Evolutionary conservation across 2,329 filamentous ascomycete species (phyloP).

Genomic region (Aureobasidium sp.): DNA sequence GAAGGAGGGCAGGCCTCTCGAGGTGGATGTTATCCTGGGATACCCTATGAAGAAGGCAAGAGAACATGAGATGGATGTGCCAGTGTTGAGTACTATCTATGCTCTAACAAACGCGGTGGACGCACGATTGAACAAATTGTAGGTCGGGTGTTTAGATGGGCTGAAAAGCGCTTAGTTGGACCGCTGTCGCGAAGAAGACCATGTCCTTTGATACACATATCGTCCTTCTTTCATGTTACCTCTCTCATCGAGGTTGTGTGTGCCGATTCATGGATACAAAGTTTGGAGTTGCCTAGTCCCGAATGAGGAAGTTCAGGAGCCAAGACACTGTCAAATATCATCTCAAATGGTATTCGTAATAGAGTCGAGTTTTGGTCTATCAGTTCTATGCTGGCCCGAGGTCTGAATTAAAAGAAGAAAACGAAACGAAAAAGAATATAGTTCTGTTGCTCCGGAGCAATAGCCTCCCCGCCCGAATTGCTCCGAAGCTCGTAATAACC

Average conservation of each 20-base stretch:
- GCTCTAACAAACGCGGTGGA: constrained; percentile 26
- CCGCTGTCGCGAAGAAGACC: too few relatives aligned
- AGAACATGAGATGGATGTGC: constrained; percentile 35
- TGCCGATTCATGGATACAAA: too few relatives aligned
- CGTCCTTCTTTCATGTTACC: too few relatives aligned
- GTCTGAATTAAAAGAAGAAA: not conserved
- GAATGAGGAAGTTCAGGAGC: too few relatives aligned
- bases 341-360: too few relatives aligned
- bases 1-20: constrained; percentile 36
- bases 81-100: constrained; percentile 36
- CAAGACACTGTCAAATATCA: too few relatives aligned
- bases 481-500: not conserved
- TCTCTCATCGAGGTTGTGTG: too few relatives aligned
- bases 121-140: constrained; percentile 20
- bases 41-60: constrained; percentile 35
- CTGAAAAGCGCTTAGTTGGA: too few relatives aligned
- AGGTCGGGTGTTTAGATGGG: too few relatives aligned
- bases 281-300: too few relatives aligned
- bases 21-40: constrained; percentile 43
- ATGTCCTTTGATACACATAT: too few relatives aligned
- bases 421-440: not conserved
- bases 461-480: not conserved
- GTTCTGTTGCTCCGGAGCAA: not conserved
- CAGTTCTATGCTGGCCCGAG: not conserved
- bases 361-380: not conserved